These are phyloP conservation scores for Aspergillus haitiensis DNA, from an alignment of 495 filamentous ascomycete genomes.

Conservation along the genomic window DNA sequence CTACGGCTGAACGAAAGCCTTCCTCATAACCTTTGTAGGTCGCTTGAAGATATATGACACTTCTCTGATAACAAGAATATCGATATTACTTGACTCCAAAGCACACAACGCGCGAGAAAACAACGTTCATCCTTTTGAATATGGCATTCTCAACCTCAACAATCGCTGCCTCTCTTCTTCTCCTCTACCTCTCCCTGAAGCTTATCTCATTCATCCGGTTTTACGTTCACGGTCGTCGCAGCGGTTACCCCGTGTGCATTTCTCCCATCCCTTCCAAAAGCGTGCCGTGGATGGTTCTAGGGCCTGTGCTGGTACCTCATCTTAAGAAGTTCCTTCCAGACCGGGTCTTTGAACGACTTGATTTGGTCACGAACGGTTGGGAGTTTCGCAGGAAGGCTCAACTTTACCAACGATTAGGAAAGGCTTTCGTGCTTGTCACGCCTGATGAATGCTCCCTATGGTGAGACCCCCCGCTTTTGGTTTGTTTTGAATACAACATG, in stretches of 20 bases:
- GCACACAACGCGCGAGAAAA: too few species aligned
- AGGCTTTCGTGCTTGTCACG: conserved; percentile 30
- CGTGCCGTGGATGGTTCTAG: conserved; percentile 27
- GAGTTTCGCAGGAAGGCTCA: conserved; percentile 26
- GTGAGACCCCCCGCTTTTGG: conserved; percentile 11
- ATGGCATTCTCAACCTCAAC: too few species aligned
- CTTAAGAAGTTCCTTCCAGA: conserved; percentile 27
- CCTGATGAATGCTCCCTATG: conserved; percentile 28
- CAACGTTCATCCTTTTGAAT: too few species aligned
- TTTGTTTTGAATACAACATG: background rate
- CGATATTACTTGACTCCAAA: too few species aligned
- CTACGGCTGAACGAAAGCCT: too few species aligned
- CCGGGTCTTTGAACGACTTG: conserved; percentile 22
- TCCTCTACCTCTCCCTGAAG: conserved; percentile 4
- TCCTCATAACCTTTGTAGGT: too few species aligned
- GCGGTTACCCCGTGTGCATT: conserved; percentile 61
- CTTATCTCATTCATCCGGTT: conserved; percentile 20
- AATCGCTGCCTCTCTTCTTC: background rate
- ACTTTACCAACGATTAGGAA: conserved; percentile 23
- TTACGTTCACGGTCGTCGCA: conserved; percentile 56
- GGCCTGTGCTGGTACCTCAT: conserved; percentile 19
- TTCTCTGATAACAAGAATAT: too few species aligned
- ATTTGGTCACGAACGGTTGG: conserved; percentile 30
- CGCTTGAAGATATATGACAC: too few species aligned
- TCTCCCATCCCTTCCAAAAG: conserved; percentile 50